A percentile compares a stretch with the other conserved stretches of the same genome.
Evolutionary conservation across 352 stramenopile species (phyloP).

Genomic region (Phytophthora palmivora): DNA sequence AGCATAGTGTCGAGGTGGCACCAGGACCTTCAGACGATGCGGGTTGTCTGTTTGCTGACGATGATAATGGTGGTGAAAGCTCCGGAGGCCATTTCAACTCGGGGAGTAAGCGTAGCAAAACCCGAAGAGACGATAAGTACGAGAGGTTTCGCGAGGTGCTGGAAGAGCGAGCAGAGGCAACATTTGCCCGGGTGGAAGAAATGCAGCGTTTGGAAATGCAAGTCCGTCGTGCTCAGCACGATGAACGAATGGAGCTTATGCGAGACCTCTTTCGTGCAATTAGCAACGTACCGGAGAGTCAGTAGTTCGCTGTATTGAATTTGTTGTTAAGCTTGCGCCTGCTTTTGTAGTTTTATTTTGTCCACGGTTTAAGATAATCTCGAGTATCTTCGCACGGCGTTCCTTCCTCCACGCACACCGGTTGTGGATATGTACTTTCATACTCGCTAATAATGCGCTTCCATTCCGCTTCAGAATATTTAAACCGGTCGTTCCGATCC

Average conservation of each 20-base stretch:
- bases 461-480: too few relatives aligned
- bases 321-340: too few relatives aligned
- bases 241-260: not conserved
- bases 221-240: not conserved
- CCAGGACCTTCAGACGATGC: not conserved
- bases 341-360: too few relatives aligned
- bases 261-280: too few relatives aligned
- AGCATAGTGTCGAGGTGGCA: not conserved
- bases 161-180: not conserved
- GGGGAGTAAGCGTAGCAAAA: not conserved
- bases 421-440: not conserved
- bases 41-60: not conserved
- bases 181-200: not conserved
- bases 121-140: not conserved
- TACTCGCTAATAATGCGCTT: not conserved
- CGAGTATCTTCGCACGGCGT: too few relatives aligned
- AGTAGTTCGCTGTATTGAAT: too few relatives aligned
- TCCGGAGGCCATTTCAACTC: not conserved
- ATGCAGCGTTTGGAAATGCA: not conserved
- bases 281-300: too few relatives aligned
- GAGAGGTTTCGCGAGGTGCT: not conserved
- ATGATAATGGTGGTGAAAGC: not conserved
- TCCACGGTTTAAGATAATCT: too few relatives aligned
- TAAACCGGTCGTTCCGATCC: conserved; percentile 1
- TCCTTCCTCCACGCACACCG: too few relatives aligned